These are phyloP conservation scores for Coemansia asiatica DNA, from an alignment of 192 early-diverging fungal species.

Conservation along the genomic window DNA sequence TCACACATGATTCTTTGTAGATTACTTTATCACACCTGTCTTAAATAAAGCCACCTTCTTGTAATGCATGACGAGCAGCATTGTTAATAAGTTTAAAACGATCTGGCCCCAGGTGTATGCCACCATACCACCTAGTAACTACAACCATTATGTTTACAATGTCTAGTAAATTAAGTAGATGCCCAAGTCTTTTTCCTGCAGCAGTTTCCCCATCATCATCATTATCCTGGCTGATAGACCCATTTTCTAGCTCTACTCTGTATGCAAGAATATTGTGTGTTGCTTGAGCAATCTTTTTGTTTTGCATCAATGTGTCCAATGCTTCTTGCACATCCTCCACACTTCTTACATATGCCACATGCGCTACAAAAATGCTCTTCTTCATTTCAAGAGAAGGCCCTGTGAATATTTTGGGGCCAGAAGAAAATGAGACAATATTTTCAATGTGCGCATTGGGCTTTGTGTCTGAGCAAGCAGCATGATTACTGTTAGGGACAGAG, in stretches of 20 bases:
- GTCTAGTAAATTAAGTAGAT: slow-evolving; percentile 77
- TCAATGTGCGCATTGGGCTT: too few species aligned
- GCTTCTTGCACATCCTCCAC: slow-evolving; percentile 61
- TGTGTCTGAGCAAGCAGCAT: background rate
- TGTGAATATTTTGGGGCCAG: slow-evolving; percentile 40
- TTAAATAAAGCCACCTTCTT: slow-evolving; percentile 60
- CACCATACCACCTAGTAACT: slow-evolving; percentile 88
- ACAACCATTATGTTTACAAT: slow-evolving; percentile 76
- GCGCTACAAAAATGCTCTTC: slow-evolving; percentile 84
- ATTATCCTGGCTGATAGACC: slow-evolving; percentile 65
- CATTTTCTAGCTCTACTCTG: slow-evolving; percentile 61
- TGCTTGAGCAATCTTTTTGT: slow-evolving; percentile 78
- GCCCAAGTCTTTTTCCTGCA: slow-evolving; percentile 79
- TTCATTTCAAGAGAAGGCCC: slow-evolving; percentile 68
- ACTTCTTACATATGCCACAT: slow-evolving; percentile 61
- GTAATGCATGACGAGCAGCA: slow-evolving; percentile 68
- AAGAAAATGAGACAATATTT: background rate
- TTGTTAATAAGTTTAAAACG: slow-evolving; percentile 94
- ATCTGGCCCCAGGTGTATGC: slow-evolving; percentile 77
- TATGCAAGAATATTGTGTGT: slow-evolving; percentile 93
- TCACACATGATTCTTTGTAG: too few species aligned
- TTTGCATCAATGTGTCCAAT: slow-evolving; percentile 52
- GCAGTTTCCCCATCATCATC: slow-evolving; percentile 96
- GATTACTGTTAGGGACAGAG: background rate
- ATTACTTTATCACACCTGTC: too few species aligned